These are phyloP conservation scores for Psilocybe tampanensis DNA, from an alignment of 768 basidiomycete genomes.

Conservation along the genomic window DNA sequence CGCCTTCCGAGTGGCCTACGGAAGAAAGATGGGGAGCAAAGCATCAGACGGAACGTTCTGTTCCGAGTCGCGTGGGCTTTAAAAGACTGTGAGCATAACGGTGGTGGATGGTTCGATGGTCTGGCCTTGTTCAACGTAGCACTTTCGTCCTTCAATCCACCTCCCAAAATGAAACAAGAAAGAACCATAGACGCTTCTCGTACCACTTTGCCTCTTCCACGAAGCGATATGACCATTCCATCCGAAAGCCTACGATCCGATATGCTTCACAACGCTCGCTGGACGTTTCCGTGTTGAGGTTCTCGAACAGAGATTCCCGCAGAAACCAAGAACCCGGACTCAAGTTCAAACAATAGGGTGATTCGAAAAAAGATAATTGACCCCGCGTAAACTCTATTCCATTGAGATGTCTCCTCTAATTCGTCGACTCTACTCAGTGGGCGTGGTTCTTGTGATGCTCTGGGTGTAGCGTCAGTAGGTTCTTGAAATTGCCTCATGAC, in stretches of 20 bases:
- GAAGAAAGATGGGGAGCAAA: not conserved
- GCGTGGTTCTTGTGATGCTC: conserved; percentile 92
- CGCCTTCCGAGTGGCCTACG: conserved; percentile 5
- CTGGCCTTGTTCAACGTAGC: conserved; percentile 3
- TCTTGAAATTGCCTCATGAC: not conserved
- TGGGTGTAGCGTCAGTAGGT: conserved; percentile 34
- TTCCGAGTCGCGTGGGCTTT: conserved; percentile 4
- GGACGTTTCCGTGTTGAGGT: not conserved
- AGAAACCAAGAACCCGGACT: not conserved
- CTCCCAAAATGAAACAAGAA: not conserved
- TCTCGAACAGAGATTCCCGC: not conserved
- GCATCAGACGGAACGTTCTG: not conserved
- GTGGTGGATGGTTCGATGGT: not conserved
- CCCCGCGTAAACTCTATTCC: conserved; percentile 23
- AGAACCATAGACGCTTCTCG: not conserved
- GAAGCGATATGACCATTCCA: conserved; percentile 1
- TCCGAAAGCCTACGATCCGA: not conserved
- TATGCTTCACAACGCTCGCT: not conserved
- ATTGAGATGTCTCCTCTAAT: conserved; percentile 4
- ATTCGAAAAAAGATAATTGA: conserved; percentile 12
- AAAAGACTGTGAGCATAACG: not conserved
- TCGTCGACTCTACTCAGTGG: conserved; percentile 47
- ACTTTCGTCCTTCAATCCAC: not conserved
- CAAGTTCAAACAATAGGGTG: not conserved
- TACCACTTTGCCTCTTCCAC: not conserved